Evolutionary conservation across 2,329 filamentous ascomycete genomes (phyloP), one percentile per base, ranked within the genome.

Genomic region (Didymella arachidicola): DNA sequence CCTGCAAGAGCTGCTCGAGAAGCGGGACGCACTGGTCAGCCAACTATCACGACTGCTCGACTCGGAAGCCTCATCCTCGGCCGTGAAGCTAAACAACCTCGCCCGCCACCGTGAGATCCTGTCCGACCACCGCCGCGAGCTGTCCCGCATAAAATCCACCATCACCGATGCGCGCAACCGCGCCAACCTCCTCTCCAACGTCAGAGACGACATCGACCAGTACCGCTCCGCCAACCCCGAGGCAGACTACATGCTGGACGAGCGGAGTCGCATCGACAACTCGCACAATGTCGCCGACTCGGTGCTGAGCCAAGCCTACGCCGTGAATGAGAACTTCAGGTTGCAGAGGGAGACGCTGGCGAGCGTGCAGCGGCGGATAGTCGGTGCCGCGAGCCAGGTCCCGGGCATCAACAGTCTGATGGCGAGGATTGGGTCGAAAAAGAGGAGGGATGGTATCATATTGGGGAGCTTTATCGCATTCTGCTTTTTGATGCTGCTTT

Each of bases 71-170:
- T 92, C 91, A 49, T 89, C 93, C 43, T 98, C 94, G 36, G 93
- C 93, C 55, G 86, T 97, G n/a, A 98, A 98, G 80, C 93, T 97
- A 73, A 97, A 94, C 81, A 97, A 98, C 76, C 88, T 99, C 36
- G 85, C 91, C 59, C 89, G 96, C 29, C 92, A 98, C 69, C 91
- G 92, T 66, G 93, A 97, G 80, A 90, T 97, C 75, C 88, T 98
- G 16, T 82, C 87, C 36, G 91, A 96, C 74, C 94, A 99, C 81
- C 88, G 89, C 61, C 89, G 89, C 64, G 94, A 98, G 78, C 86
- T 97, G 36, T 78, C 82, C 4, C 90, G 93, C 10, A 83, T 98
- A 50, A 89, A 88, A 59, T 83, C 86, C 27, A 85, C 87, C 58
- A 88, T 99, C 50, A 79, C 86, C 51, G 89, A 94, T 67, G 88